Evolutionary conservation across 805 yeast species (phyloP), one percentile per base, ranked within the genome.

Genomic region (Pichia nakasei): DNA sequence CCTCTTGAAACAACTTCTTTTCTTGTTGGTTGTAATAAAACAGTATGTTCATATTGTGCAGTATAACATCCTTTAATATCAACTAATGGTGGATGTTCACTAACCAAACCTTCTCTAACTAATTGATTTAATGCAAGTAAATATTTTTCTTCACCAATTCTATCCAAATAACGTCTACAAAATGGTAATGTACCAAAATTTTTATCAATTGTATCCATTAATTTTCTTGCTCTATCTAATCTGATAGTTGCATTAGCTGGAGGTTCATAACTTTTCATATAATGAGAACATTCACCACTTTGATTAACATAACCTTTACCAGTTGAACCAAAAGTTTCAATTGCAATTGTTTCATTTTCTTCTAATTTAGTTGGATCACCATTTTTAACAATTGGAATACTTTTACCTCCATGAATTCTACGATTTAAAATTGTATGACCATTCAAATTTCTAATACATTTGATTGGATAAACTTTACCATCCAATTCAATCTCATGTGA

Each of bases 301-400:
- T 79, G 68, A 39, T 81, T 68, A 31, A 93, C 97, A 54, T 81
- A 82, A 32, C 97, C 99, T 47, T 83, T 76, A 49, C 99, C 99
- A 2, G 98, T 93, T 37, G 96, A 77, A 12, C 98, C 98, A 59
- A 93, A 93, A 3, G 99, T 93, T 67, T 93, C 99, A 58, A 93
- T 91, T 48, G 99, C 99, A 70, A 86, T 91, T 2, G 87, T 82
- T 64, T 93, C 98, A 50, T 96, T 96, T 69, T 93, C 99, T 64
- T 93, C 99, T 96, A 93, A 91, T 73, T 91, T 91, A 11, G 97
- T 93, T 63, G 76, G 76, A 61, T 93, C 98, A 8, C 88, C 91
- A 56, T 85, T 85, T 56, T 89, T 83, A 31, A 93, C 95, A 56
- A 93, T 93, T 17, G 99, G 99, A 38, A 93, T 97, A 22, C 94